phyloP scores from a whole-genome alignment of 305 asterid genomes.

The Fraxinus platypoda region DNA sequence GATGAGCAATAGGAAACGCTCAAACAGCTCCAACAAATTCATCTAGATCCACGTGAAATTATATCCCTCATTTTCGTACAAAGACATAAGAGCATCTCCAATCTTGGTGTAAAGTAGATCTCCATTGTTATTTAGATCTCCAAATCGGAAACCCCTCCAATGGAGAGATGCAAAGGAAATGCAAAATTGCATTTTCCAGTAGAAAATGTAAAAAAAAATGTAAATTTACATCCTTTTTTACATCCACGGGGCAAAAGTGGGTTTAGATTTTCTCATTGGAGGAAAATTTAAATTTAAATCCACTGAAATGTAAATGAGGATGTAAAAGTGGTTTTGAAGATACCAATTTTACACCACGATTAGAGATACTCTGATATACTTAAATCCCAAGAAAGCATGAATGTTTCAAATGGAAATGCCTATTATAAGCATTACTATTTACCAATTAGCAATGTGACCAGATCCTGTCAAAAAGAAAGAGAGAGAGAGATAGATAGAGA shows the following conservation, averaged over 20 bases:
- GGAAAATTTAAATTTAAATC: neutral
- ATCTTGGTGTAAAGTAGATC: neutral
- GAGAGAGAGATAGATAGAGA: neutral
- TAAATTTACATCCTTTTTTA: too few species aligned
- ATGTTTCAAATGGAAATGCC: conserved; percentile 10
- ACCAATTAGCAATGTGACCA: neutral
- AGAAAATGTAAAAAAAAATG: neutral
- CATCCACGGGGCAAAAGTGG: neutral
- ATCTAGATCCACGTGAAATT: neutral
- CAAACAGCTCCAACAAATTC: neutral
- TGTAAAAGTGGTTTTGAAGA: neutral
- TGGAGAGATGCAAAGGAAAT: neutral
- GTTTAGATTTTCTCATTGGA: neutral
- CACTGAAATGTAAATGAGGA: neutral
- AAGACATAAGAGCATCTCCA: neutral
- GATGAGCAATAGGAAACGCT: neutral
- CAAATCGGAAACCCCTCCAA: neutral
- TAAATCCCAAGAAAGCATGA: conserved; percentile 11
- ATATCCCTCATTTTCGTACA: neutral
- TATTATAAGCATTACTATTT: neutral
- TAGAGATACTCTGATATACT: neutral
- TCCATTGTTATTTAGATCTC: neutral
- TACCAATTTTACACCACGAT: neutral
- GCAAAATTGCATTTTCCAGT: neutral
- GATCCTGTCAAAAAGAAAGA: conserved; percentile 2